phyloP scores from a whole-genome alignment of 163 green algal species.

The Chloromonas sp. region DNA sequence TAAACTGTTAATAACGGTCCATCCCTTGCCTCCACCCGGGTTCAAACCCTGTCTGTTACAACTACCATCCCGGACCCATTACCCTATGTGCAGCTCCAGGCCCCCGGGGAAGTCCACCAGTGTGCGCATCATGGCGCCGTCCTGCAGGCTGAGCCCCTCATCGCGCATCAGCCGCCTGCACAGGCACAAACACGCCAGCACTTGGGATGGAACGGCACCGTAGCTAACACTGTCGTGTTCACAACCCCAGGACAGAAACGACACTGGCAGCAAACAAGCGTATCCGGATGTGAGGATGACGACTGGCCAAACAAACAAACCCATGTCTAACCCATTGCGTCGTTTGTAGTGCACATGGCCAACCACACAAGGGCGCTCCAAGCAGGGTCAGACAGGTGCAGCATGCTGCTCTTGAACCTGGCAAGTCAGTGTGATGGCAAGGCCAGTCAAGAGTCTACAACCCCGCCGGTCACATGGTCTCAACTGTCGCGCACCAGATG shows the following conservation, averaged over 20 bases:
- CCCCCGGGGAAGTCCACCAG: constrained; percentile 77
- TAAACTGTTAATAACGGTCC: too few species aligned
- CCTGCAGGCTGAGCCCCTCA: constrained; percentile 63
- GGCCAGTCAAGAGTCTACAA: not conserved
- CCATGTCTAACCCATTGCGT: too few species aligned
- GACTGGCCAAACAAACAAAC: not conserved
- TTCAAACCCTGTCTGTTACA: too few species aligned
- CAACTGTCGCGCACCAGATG: constrained; percentile 60
- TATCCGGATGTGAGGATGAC: not conserved
- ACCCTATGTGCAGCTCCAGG: constrained; percentile 87
- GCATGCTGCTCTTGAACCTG: too few species aligned
- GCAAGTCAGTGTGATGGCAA: not conserved
- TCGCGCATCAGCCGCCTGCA: constrained; percentile 67
- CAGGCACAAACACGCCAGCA: too few species aligned
- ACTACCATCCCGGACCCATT: too few species aligned
- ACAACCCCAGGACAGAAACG: not conserved
- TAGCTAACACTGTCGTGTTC: not conserved
- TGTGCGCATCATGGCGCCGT: constrained; percentile 68
- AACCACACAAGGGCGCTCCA: too few species aligned
- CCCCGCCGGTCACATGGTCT: not conserved
- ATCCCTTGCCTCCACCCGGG: too few species aligned
- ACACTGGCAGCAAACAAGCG: not conserved
- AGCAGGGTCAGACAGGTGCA: too few species aligned
- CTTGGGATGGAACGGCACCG: not conserved
- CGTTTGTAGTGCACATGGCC: too few species aligned